A percentile compares a stretch with the other conserved stretches of the same genome.
Conservation (phyloP, 2,329 filamentous ascomycete species). For the Aspergillus sergii region DNA sequence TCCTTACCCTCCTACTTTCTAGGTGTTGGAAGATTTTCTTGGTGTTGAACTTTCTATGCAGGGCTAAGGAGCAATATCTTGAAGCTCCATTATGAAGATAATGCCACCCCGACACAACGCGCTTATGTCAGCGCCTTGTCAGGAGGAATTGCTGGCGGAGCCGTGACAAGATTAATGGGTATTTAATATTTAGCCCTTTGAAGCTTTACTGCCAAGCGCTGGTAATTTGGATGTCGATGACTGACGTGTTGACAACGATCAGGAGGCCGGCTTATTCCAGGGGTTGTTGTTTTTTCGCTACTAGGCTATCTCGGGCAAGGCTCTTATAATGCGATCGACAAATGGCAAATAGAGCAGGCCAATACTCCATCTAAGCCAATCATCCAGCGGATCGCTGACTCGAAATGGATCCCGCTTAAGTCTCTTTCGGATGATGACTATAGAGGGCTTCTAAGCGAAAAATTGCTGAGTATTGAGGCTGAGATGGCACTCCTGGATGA, state of each 20-base stretch:
- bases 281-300: constrained; percentile 60
- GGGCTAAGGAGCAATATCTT: constrained; percentile 47
- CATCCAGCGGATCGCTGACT: constrained; percentile 57
- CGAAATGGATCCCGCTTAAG: constrained; percentile 72
- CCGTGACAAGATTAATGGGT: constrained; percentile 60
- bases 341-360: constrained; percentile 44
- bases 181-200: constrained; percentile 32
- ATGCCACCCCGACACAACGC: constrained; percentile 61
- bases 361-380: constrained; percentile 44
- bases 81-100: constrained; percentile 53
- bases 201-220: neutral
- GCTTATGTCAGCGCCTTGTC: constrained; percentile 69
- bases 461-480: constrained; percentile 69
- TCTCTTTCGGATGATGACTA: constrained; percentile 74
- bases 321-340: constrained; percentile 56
- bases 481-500: constrained; percentile 81
- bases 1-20: constrained; percentile 13
- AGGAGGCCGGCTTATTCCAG: constrained; percentile 63
- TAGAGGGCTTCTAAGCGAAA: constrained; percentile 68
- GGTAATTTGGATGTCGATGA: neutral
- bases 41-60: constrained; percentile 34
- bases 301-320: constrained; percentile 61
- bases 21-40: neutral
- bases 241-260: constrained; percentile 28
- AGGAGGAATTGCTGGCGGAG: constrained; percentile 67